Base-by-base conservation (phyloP, 1,139 yeast genomes). In the Kodamaea sp. region DNA sequence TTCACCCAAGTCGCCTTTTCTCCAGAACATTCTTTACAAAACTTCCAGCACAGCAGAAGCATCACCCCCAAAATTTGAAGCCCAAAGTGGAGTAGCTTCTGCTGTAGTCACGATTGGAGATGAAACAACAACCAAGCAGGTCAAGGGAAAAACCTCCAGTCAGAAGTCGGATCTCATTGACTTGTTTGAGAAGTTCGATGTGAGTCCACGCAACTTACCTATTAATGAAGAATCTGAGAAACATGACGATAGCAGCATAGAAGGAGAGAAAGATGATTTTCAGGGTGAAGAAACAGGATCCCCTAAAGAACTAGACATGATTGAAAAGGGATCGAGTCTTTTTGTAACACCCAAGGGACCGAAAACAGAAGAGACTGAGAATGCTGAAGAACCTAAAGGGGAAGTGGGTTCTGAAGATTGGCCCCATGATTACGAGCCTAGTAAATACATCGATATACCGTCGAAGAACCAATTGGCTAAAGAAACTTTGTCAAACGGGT, bases 111-210 rank as follows among this genome's bases (percentile, higher is more conserved):
- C 60, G 0, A 45, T 48, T 11, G 54, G 42, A 4, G 47, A 50
- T 15, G 52, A 47, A 4, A 32, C 26, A 20, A 7, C 21, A 18
- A 24, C 22, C n/a, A 14, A 32, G 13, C 14, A 28, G 7, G 19
- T 6, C 11, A 22, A 30, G 18, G 6, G 8, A 7, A 9, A 10
- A 25, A 13, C 21, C 9, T 9, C 21, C 6, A 28, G 38, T 8
- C 46, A 48, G 16, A 53, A 53, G 16, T 37, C 55, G 8, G 72
- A 66, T 32, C 54, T 70, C 42, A 60, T 66, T 26, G 72, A 62
- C 8, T 48, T 69, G 24, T 65, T 69, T 43, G 74, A 63, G 37
- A 67, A 63, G 43, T 69, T 63, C 42, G 72, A 68, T 38, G 47
- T 67, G 5, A 50, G 46, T 8, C 34, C 38, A n/a, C 28, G 46